Percentiles rank a stretch among this genome's conserved stretches.
These are phyloP conservation scores for Chytriomyces confervae DNA, from an alignment of 192 early-diverging fungal species.

Conservation along the genomic window DNA sequence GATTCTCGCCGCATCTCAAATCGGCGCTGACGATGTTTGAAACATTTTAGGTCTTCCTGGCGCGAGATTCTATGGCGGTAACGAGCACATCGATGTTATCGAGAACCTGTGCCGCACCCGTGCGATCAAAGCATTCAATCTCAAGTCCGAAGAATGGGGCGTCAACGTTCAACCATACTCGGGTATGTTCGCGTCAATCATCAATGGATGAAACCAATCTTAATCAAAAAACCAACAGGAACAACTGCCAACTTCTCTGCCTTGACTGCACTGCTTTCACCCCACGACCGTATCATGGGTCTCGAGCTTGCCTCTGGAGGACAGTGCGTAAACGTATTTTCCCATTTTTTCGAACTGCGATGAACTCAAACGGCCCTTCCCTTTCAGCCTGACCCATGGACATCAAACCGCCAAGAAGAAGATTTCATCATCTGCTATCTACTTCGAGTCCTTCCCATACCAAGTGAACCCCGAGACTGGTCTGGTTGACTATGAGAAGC, in stretches of 20 bases:
- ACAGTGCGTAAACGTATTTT: constrained; percentile 55
- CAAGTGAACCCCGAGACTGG: constrained; percentile 89
- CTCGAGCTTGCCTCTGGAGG: constrained; percentile 99
- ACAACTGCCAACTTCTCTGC: constrained; percentile 99
- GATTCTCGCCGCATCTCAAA: no score
- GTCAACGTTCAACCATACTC: constrained; percentile 99
- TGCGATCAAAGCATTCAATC: constrained; percentile 90
- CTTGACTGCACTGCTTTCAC: constrained; percentile 91
- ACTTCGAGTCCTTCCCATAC: constrained; percentile 99
- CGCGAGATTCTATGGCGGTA: constrained; percentile 99
- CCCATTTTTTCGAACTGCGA: no score
- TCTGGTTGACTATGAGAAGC: constrained; percentile 90
- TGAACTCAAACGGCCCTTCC: no score
- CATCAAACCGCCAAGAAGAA: constrained; percentile 99
- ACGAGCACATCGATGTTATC: constrained; percentile 95
- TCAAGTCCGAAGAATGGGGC: constrained; percentile 92
- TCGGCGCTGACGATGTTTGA: no score
- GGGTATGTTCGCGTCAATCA: constrained; percentile 46
- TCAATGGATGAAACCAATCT: neutral
- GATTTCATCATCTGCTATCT: constrained; percentile 99
- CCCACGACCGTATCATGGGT: constrained; percentile 99
- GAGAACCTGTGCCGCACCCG: constrained; percentile 96
- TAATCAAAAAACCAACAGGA: constrained; percentile 38
- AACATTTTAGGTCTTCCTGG: constrained; percentile 75
- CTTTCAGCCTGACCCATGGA: constrained; percentile 87